phyloP scores from a whole-genome alignment of 352 stramenopile species.

The Globisporangium acanthophoron region DNA sequence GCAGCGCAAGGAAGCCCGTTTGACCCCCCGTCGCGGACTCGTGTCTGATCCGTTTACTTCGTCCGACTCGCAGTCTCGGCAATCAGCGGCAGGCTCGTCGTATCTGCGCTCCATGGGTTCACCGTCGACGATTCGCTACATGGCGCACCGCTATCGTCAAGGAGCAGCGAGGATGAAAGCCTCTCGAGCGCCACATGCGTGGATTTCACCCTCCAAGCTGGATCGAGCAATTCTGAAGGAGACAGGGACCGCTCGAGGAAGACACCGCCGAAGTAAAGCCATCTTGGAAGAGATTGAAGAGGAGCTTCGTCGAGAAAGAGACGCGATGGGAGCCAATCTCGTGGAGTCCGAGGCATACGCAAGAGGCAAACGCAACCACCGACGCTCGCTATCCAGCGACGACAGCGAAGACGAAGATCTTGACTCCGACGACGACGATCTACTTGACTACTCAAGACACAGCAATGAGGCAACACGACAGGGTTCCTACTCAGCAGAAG shows the following conservation, averaged over 20 bases:
- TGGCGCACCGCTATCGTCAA: constrained; percentile 28
- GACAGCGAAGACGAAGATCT: not conserved
- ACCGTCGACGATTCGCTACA: constrained; percentile 23
- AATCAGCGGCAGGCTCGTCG: constrained; percentile 22
- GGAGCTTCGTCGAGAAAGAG: constrained; percentile 6
- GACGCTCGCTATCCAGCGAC: constrained; percentile 5
- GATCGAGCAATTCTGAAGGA: not conserved
- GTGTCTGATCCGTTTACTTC: constrained; percentile 21
- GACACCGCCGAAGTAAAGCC: constrained; percentile 5
- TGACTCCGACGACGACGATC: too few relatives aligned
- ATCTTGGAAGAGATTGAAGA: constrained; percentile 16
- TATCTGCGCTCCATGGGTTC: constrained; percentile 28
- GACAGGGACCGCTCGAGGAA: not conserved
- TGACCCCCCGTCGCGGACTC: constrained; percentile 27
- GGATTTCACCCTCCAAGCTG: not conserved
- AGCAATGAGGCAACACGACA: not conserved
- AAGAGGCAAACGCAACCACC: constrained; percentile 5
- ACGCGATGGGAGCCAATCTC: not conserved
- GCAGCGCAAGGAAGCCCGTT: constrained; percentile 25
- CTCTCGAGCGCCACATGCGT: not conserved
- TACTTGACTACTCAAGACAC: too few relatives aligned
- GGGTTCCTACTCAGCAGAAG: not conserved
- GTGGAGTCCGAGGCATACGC: not conserved
- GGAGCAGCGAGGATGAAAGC: constrained; percentile 23
- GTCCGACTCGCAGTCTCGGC: constrained; percentile 23